Percentiles rank a stretch among this genome's conserved stretches.
Evolutionary conservation across 768 basidiomycete genomes (phyloP).

Genomic region (Hemileccinum rubropunctum): DNA sequence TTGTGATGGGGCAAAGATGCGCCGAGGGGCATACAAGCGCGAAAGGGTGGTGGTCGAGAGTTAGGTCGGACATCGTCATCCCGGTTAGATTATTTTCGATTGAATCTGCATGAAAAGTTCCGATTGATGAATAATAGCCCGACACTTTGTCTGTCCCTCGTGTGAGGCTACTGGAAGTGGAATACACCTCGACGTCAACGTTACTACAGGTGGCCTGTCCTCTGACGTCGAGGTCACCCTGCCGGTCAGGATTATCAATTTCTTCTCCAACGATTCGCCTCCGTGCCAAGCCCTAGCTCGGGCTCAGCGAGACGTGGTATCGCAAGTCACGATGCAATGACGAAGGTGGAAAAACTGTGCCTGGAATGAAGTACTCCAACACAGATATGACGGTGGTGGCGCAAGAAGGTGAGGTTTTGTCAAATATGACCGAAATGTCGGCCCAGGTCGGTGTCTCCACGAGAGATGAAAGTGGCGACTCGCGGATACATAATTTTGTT

Average conservation of each 20-base stretch:
- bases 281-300: constrained; percentile 22
- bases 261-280: constrained; percentile 69
- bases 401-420: constrained; percentile 16
- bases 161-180: constrained; percentile 71
- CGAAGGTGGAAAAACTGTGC: constrained; percentile 24
- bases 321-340: constrained; percentile 25
- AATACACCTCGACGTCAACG: constrained; percentile 67
- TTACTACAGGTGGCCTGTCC: constrained; percentile 56
- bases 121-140: constrained; percentile 39
- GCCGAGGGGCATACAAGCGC: constrained; percentile 71
- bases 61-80: constrained; percentile 60
- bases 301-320: constrained; percentile 29
- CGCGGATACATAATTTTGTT: constrained; percentile 26
- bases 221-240: constrained; percentile 68
- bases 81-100: constrained; percentile 59
- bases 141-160: constrained; percentile 69
- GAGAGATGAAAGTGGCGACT: constrained; percentile 15
- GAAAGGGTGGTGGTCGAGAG: constrained; percentile 89
- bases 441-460: constrained; percentile 3
- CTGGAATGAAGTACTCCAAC: constrained; percentile 32
- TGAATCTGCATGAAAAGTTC: constrained; percentile 1
- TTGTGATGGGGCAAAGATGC: constrained; percentile 65
- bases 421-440: constrained; percentile 2
- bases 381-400: constrained; percentile 27
- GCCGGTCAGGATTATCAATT: constrained; percentile 77